These are phyloP conservation scores for Spathaspora girioi DNA, from an alignment of 805 yeast species.

Conservation along the genomic window DNA sequence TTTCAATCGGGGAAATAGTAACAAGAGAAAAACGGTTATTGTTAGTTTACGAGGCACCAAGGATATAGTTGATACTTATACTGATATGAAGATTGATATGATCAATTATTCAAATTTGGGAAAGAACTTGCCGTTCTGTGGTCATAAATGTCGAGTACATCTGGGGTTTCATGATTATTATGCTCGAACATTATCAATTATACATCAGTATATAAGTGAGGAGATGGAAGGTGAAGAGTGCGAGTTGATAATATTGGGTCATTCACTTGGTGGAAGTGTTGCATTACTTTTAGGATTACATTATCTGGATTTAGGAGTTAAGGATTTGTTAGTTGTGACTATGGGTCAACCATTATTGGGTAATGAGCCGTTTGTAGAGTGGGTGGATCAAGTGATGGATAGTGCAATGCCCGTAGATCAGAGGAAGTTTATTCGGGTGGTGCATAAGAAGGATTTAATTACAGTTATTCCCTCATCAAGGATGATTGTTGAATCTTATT, in stretches of 20 bases:
- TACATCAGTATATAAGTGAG: constrained; percentile 20
- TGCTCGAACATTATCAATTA: constrained; percentile 21
- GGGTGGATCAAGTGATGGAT: constrained; percentile 33
- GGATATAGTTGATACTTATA: constrained; percentile 35
- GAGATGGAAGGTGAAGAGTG: constrained; percentile 18
- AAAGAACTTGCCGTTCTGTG: constrained; percentile 22
- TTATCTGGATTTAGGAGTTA: constrained; percentile 30
- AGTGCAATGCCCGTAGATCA: constrained; percentile 19
- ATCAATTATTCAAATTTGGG: constrained; percentile 21
- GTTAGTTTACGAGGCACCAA: constrained; percentile 41
- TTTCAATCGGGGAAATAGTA: constrained; percentile 13
- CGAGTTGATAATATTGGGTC: constrained; percentile 25
- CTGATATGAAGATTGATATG: constrained; percentile 39
- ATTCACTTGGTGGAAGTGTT: constrained; percentile 41
- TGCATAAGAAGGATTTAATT: constrained; percentile 23
- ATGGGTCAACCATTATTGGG: constrained; percentile 46
- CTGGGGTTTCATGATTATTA: constrained; percentile 32
- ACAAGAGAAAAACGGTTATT: constrained; percentile 26
- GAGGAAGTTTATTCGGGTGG: constrained; percentile 20
- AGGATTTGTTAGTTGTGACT: constrained; percentile 30
- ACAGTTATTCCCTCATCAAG: constrained; percentile 23
- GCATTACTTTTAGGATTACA: constrained; percentile 34
- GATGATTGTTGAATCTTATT: constrained; percentile 18
- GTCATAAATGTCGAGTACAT: constrained; percentile 35
- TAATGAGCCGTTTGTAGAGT: constrained; percentile 31